Percentiles rank a stretch among this genome's conserved stretches.
phyloP scores from a whole-genome alignment of 1,284 basidiomycete species.

The Ganoderma sinense region DNA sequence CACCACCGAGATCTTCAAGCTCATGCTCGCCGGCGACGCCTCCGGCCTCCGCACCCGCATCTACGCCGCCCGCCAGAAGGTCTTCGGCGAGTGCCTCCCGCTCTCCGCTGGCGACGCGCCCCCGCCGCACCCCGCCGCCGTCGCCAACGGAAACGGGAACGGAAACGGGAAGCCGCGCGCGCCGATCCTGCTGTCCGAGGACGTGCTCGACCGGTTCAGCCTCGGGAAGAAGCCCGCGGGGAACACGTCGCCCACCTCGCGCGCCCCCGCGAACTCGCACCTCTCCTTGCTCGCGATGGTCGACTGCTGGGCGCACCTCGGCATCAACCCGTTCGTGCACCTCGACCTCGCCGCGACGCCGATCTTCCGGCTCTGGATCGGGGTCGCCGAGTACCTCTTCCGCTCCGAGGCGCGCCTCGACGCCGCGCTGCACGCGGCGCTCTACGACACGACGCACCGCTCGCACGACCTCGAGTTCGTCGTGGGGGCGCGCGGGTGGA shows the following conservation, averaged over 20 bases:
- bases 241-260: slow-evolving; percentile 16
- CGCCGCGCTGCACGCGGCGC: slow-evolving; percentile 78
- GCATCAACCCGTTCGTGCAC: slow-evolving; percentile 91
- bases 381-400: slow-evolving; percentile 97
- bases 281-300: slow-evolving; percentile 98
- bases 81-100: slow-evolving; percentile 65
- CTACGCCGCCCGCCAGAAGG: slow-evolving; percentile 77
- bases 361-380: slow-evolving; percentile 96
- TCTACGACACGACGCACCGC: slow-evolving; percentile 85
- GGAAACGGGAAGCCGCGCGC: slow-evolving; percentile 39
- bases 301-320: slow-evolving; percentile 93
- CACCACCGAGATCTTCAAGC: slow-evolving; percentile 91
- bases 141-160: slow-evolving; percentile 21
- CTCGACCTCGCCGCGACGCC: slow-evolving; percentile 96
- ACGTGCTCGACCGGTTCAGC: slow-evolving; percentile 90
- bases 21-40: slow-evolving; percentile 89
- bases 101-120: background rate
- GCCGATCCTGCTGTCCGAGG: slow-evolving; percentile 89
- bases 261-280: slow-evolving; percentile 81
- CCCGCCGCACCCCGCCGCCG: slow-evolving; percentile 21
- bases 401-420: slow-evolving; percentile 69
- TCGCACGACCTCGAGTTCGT: slow-evolving; percentile 95
- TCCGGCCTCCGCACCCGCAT: slow-evolving; percentile 76
- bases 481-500: slow-evolving; percentile 96
- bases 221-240: slow-evolving; percentile 57